phyloP scores from a whole-genome alignment of 1,139 yeast genomes.

The Yarrowia galli region DNA sequence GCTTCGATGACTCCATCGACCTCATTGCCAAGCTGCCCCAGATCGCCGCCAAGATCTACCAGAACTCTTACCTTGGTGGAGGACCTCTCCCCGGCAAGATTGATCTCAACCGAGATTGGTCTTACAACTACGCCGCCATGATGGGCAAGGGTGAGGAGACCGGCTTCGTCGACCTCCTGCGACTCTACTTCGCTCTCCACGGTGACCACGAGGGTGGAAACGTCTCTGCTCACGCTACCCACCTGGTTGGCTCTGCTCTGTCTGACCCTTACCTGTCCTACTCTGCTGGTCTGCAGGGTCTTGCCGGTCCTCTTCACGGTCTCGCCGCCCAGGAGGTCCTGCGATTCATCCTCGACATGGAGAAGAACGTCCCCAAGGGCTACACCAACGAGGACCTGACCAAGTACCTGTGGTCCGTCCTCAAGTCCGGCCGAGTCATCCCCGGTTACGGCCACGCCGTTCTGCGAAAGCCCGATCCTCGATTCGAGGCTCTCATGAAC shows the following conservation, averaged over 20 bases:
- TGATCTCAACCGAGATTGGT: conserved; percentile 83
- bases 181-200: conserved; percentile 93
- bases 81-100: conserved; percentile 68
- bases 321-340: conserved; percentile 98
- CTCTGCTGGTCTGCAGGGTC: conserved; percentile 95
- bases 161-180: conserved; percentile 88
- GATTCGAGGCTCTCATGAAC: conserved; percentile 97
- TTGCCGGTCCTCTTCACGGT: conserved; percentile 98
- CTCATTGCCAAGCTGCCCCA: conserved; percentile 91
- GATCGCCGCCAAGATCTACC: conserved; percentile 93
- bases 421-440: conserved; percentile 91
- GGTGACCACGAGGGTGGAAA: conserved; percentile 99
- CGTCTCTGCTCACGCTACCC: conserved; percentile 97
- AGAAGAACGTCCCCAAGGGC: conserved; percentile 74
- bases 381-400: conserved; percentile 65
- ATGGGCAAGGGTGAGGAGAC: conserved; percentile 81
- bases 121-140: conserved; percentile 85
- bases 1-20: conserved; percentile 88
- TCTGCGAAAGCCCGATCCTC: conserved; percentile 95
- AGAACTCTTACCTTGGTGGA: conserved; percentile 88
- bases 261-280: conserved; percentile 92
- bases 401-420: conserved; percentile 83
- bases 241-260: conserved; percentile 94
- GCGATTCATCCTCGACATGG: conserved; percentile 88
- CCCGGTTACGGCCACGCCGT: conserved; percentile 99